Evolutionary conservation across 2,329 filamentous ascomycete species (phyloP), one percentile per base, ranked within the genome.

Genomic region (Kalaharituber pfeilii): DNA sequence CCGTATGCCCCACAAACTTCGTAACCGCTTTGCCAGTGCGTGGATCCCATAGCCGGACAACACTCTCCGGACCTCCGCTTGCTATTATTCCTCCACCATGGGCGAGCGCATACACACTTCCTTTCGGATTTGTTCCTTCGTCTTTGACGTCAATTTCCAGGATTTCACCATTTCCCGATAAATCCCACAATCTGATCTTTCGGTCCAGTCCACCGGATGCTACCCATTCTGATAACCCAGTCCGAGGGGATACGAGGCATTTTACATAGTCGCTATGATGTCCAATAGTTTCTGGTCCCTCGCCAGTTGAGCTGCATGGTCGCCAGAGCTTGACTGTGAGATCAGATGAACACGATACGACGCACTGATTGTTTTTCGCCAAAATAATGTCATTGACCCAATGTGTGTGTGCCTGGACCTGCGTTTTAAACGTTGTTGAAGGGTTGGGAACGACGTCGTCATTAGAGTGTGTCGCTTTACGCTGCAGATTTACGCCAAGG

Each of bases 231-330:
- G 79, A 77, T 39, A 78, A 44, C 66, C 64, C 62, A 72, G 66
- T 64, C 66, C 7, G 42, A 13, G 89, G 86, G 6, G 85, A 84
- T 18, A 88, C 86, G 33, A 98, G 76, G 45, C 59, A 61, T 70
- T 96, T 98, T 66, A 94, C 88, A 66, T 96, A 98, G 72, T 98
- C 91, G 64, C 81, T 82, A 69, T 98, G 91, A 64, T 89, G 80
- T 60, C 91, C 91, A 65, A 98, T 89, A 42, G 85, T 86, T 50
- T 81, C 74, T 24, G 71, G 70, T 49, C 79, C 77, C 54, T 78
- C 72, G 49, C 78, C 78, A 5, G 60, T 59, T 7, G 56, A 50
- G 24, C 42, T 44, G 29, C 57, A 50, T 5, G 89, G 89, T 54
- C 88, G 79, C 91, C 88, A 95, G 64, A 94, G 71, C 68, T 94